Evolutionary conservation across 768 basidiomycete genomes (phyloP), one percentile per base, ranked within the genome.

Genomic region (Tricholoma bakamatsutake): DNA sequence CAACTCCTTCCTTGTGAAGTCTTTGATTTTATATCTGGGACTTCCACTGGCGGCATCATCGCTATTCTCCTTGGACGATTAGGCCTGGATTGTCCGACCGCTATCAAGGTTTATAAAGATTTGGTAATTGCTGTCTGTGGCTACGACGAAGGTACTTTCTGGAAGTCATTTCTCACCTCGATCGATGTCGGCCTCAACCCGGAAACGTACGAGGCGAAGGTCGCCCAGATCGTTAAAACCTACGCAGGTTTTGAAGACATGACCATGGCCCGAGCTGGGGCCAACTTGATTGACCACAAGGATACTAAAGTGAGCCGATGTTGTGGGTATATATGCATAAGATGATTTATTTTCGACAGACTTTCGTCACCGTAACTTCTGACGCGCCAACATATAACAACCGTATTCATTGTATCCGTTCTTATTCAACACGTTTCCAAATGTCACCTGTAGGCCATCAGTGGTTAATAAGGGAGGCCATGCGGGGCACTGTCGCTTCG

Each of bases 11-110:
- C 69, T 35, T 66, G 62, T 54, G 61, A 70, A 31, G 57, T 68
- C 30, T 70, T 70, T 55, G 69, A 68, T 54, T 54, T 68, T 13
- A 64, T 70, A n/a, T 64, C 64, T 47, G 69, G 69, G 13, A 63
- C 69, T 10, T 67, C 67, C 1, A 57, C 62, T 4, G 69, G 69
- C 5, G 69, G 63, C 1, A 59, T 70, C 3, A 57, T 67, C 39
- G 60, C 69, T 15, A 53, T 68, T 17, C 60, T 70, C 18, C 56
- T 70, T 18, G 69, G 69, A 10, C 58, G 67, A 4, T 59, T 70
- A 13, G 62, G 66, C 10, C 54, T 70, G 10, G 62, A 66, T 49
- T 68, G 66, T 45, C 31, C 39, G 2, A 64, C 57, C 0, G 69
- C 69, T 13, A 67, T 67, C 37, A 53, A 58, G 24, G 58, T 59